Conservation (phyloP, 345 rosid species). For the Boechera divaricarpa region DNA sequence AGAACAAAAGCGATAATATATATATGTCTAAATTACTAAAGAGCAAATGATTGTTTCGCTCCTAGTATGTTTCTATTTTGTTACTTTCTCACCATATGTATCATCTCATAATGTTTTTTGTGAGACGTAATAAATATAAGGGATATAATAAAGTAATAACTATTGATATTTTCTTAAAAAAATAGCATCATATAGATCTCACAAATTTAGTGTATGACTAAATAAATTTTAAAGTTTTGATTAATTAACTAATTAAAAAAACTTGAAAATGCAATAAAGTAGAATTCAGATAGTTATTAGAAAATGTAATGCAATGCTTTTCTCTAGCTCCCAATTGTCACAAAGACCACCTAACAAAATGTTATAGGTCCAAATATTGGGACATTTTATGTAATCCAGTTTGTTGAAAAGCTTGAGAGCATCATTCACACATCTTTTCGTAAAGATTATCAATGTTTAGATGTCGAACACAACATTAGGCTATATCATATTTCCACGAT, state of each 20-base stretch:
- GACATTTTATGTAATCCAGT: too few species aligned
- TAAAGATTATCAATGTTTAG: neutral
- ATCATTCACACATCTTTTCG: neutral
- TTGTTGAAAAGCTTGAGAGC: neutral
- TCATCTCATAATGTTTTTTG: slow-evolving; percentile 2
- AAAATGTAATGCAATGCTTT: neutral
- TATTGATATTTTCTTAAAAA: neutral
- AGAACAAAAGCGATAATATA: neutral
- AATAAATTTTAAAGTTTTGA: neutral
- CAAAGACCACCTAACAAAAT: neutral
- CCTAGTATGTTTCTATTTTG: neutral
- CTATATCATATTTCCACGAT: neutral
- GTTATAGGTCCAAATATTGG: too few species aligned
- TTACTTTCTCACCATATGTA: slow-evolving; percentile 2
- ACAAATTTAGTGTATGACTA: neutral
- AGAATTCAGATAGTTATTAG: neutral
- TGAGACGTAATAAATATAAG: slow-evolving; percentile 17
- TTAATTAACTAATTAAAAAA: neutral
- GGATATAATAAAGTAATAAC: neutral
- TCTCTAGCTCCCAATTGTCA: neutral
- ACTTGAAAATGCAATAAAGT: neutral
- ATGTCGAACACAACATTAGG: neutral
- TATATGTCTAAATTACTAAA: neutral
- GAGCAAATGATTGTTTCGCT: neutral
- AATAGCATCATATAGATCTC: neutral